These are phyloP conservation scores for Cladophialophora exuberans DNA, from an alignment of 2,329 filamentous ascomycete genomes.

Conservation along the genomic window DNA sequence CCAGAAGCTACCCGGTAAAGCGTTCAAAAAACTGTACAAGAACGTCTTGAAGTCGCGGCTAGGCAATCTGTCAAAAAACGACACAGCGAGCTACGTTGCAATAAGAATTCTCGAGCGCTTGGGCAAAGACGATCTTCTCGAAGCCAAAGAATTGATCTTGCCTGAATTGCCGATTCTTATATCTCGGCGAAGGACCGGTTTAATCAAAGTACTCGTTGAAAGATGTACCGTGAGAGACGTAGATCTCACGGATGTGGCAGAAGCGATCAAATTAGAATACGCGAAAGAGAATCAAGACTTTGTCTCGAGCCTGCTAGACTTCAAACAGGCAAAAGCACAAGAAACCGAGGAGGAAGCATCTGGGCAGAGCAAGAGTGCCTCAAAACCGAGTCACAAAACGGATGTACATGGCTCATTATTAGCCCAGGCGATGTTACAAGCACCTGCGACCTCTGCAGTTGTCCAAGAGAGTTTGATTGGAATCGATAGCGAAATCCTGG, in stretches of 20 bases:
- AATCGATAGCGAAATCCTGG: constrained; percentile 58
- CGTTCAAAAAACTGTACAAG: constrained; percentile 86
- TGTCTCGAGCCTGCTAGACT: constrained; percentile 63
- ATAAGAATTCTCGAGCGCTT: constrained; percentile 81
- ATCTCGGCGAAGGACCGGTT: constrained; percentile 73
- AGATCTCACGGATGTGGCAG: constrained; percentile 59
- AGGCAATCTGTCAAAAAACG: constrained; percentile 80
- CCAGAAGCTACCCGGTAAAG: constrained; percentile 76
- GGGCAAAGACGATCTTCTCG: constrained; percentile 80
- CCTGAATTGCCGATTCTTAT: constrained; percentile 75
- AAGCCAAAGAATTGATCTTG: constrained; percentile 71
- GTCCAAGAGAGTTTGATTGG: constrained; percentile 73
- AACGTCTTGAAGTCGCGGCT: constrained; percentile 80
- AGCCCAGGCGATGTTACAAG: constrained; percentile 75
- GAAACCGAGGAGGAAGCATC: constrained; percentile 53
- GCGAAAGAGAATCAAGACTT: constrained; percentile 54
- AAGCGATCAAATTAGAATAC: constrained; percentile 62
- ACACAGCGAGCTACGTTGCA: constrained; percentile 85
- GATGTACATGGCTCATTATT: constrained; percentile 78
- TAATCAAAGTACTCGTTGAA: constrained; percentile 82
- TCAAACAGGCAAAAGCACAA: constrained; percentile 44
- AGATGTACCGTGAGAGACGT: constrained; percentile 72
- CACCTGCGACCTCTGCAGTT: constrained; percentile 71
- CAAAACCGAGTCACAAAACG: constrained; percentile 24
- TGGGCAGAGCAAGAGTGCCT: constrained; percentile 52